A percentile compares a stretch with the other conserved stretches of the same genome.
These are phyloP conservation scores for Tetrastigma voinierianum DNA, from an alignment of 164 flowering plant species.

Conservation along the genomic window DNA sequence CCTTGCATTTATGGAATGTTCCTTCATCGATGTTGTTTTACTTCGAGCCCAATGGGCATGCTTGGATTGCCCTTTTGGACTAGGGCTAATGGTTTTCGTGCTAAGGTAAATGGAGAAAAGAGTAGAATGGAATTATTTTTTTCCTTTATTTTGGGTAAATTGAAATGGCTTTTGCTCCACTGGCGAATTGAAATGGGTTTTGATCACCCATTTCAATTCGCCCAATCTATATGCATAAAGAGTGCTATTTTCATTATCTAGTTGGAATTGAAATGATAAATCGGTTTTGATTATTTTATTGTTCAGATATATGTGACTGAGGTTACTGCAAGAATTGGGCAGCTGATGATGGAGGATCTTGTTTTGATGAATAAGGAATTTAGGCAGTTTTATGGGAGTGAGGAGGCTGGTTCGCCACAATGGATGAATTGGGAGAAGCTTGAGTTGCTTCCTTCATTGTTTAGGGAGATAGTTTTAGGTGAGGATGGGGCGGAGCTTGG, in stretches of 20 bases:
- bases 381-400: constrained; percentile 71
- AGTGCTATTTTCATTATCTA: too few species aligned
- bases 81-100: constrained; percentile 53
- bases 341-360: constrained; percentile 88
- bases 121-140: too few species aligned
- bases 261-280: neutral
- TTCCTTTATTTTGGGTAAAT: too few species aligned
- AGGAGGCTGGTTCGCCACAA: constrained; percentile 39
- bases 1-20: constrained; percentile 63
- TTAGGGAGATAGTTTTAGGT: constrained; percentile 55
- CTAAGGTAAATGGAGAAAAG: constrained; percentile 47
- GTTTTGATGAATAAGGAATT: constrained; percentile 75
- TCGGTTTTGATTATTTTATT: constrained; percentile 7
- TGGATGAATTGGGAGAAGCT: constrained; percentile 81
- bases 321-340: constrained; percentile 65
- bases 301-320: constrained; percentile 79
- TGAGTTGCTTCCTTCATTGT: constrained; percentile 46
- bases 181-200: too few species aligned
- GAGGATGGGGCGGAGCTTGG: constrained; percentile 57
- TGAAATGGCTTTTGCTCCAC: too few species aligned
- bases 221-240: too few species aligned
- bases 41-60: constrained; percentile 84
- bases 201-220: neutral
- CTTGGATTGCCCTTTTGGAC: constrained; percentile 89
- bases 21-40: constrained; percentile 75